Evolutionary conservation across 257 asterid genomes (phyloP).

Genomic region (Capsicum rhomboideum): DNA sequence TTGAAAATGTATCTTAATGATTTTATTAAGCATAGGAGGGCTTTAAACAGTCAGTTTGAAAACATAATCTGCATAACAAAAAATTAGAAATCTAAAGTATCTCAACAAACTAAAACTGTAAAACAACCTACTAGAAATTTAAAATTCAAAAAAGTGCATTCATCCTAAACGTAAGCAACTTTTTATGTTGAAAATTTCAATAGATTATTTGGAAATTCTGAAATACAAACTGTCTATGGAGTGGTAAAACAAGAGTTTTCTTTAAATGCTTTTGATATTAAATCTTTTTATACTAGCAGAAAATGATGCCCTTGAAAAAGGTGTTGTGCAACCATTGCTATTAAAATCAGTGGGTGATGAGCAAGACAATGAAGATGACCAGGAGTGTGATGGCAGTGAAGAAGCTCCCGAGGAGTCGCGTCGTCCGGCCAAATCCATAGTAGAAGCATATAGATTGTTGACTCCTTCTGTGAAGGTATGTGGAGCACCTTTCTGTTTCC

Average conservation of each 20-base stretch:
- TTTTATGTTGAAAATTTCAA: neutral
- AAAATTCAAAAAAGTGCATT: neutral
- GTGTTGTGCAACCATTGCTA: constrained; percentile 70
- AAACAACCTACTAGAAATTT: neutral
- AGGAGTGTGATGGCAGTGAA: constrained; percentile 76
- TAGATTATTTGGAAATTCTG: neutral
- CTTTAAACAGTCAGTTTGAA: neutral
- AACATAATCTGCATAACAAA: neutral
- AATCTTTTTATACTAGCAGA: neutral
- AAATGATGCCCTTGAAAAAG: constrained; percentile 67
- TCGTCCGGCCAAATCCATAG: constrained; percentile 69
- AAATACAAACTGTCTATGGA: neutral
- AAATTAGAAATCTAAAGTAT: neutral
- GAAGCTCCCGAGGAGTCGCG: constrained; percentile 76
- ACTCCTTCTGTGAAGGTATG: constrained; percentile 97
- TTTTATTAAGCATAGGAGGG: neutral
- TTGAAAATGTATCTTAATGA: neutral
- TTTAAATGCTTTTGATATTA: neutral
- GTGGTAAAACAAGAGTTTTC: neutral
- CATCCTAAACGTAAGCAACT: neutral
- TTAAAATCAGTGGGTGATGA: constrained; percentile 26
- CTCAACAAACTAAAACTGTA: neutral
- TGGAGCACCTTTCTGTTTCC: neutral
- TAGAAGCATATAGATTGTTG: constrained; percentile 72
- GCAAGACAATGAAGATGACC: constrained; percentile 38